Base-by-base conservation (phyloP, 805 yeast species). In the Clavispora phyllophila region DNA sequence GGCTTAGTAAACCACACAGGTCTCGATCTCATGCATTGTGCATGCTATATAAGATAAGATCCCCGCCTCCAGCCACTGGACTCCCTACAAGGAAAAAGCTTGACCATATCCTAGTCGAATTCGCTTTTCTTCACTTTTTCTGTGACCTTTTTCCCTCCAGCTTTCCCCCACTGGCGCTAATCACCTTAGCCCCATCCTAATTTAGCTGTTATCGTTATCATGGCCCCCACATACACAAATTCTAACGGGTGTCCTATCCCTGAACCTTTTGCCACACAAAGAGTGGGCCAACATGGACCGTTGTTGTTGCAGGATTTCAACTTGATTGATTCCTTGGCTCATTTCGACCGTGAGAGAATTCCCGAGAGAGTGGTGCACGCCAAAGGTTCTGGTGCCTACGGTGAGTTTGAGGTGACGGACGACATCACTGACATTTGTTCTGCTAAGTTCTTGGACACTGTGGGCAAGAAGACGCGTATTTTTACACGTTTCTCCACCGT, bases 341-440 rank as follows among this genome's bases (percentile, higher is more conserved):
- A 87, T 63, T 87, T 87, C 56, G 95, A 86, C 67, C 75, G 95
- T 53, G 96, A 87, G 66, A 73, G 96, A 65, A 84, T 87, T 50
- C 96, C 96, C 10, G 96, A 88, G 69, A 76, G 96, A 66, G 95
- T 87, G 44, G 96, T 88, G 27, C 96, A 87, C 60, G 96, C 96
- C 42, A 87, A 87, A 62, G 96, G 96, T 53, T 84, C 90, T 12
- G 96, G 96, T 59, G 96, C 96, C 9, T 86, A 73, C 61, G 96
- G 96, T 51, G 76, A 73, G 51, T 88, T 88, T 61, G 95, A 85
- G 63, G 90, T 84, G 40, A 87, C 96, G 10, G 91, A 87, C 47
- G 63, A 59, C 48, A 58, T 59, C 55, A 51, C 60, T 37, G 63
- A 59, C 51, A 38, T 59, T 36, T 50, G 57, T 40, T 50, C 55